Percentiles rank a stretch among this genome's conserved stretches.
Conservation (phyloP, 2,329 filamentous ascomycete genomes). For the Geosmithia flava region DNA sequence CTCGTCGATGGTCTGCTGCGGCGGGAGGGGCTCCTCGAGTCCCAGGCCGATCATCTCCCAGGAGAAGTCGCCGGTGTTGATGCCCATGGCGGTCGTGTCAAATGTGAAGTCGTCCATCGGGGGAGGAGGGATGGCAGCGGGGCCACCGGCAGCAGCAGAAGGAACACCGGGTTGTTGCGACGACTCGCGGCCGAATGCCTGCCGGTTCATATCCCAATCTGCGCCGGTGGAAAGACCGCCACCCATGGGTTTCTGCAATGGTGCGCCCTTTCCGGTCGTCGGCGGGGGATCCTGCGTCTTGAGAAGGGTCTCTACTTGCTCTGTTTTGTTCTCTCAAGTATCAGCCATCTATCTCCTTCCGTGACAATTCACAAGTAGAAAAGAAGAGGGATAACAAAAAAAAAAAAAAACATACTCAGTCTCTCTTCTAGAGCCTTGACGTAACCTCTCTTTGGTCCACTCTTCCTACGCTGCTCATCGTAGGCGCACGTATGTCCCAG, state of each 20-base stretch:
- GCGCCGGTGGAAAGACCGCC: not conserved
- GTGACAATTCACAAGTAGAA: too few relatives aligned
- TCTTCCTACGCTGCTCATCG: slow-evolving; percentile 87
- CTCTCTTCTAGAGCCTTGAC: slow-evolving; percentile 90
- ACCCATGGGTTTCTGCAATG: slow-evolving; percentile 3
- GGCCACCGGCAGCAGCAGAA: slow-evolving; percentile 7
- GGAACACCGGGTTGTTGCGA: slow-evolving; percentile 21
- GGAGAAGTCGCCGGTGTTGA: slow-evolving; percentile 47
- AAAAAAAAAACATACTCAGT: slow-evolving; percentile 65
- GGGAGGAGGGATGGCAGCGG: slow-evolving; percentile 2
- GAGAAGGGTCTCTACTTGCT: slow-evolving; percentile 84
- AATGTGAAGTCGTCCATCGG: slow-evolving; percentile 47
- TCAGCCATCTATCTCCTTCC: too few relatives aligned
- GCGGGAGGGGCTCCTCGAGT: slow-evolving; percentile 45
- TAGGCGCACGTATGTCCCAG: slow-evolving; percentile 80
- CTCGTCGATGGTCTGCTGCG: slow-evolving; percentile 62
- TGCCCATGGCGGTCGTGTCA: slow-evolving; percentile 30
- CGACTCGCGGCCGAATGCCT: slow-evolving; percentile 40
- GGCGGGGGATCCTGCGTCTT: slow-evolving; percentile 56
- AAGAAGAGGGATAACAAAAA: too few relatives aligned
- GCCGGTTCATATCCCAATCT: slow-evolving; percentile 38
- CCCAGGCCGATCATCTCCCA: slow-evolving; percentile 65
- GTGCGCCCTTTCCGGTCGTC: slow-evolving; percentile 13
- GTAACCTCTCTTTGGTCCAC: slow-evolving; percentile 86
- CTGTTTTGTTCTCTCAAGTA: too few relatives aligned